Percentiles rank a stretch among this genome's conserved stretches.
Conservation (phyloP, 805 yeast species). For the Lipomyces kockii region DNA sequence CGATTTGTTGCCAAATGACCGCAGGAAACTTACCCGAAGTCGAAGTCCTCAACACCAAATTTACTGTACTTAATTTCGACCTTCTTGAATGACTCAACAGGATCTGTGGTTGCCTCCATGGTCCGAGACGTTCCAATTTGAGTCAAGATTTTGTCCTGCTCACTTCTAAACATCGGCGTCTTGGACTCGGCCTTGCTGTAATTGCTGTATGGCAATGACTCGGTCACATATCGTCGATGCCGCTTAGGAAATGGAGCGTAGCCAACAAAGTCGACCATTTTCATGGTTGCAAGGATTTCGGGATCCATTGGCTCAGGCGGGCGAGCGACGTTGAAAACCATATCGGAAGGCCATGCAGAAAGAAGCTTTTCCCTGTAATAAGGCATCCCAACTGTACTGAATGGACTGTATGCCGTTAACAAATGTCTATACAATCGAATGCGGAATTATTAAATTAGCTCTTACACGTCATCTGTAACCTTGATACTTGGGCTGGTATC, state of each 20-base stretch:
- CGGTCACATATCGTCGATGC: conserved; percentile 43
- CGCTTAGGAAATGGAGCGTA: conserved; percentile 58
- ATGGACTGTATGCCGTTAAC: conserved; percentile 49
- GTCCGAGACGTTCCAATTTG: conserved; percentile 16
- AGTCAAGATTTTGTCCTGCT: conserved; percentile 30
- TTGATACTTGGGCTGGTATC: conserved; percentile 15
- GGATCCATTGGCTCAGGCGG: conserved; percentile 60
- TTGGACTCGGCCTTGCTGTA: conserved; percentile 20
- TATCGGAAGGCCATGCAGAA: conserved; percentile 77
- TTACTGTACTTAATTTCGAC: conserved; percentile 80
- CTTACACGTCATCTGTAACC: conserved; percentile 24
- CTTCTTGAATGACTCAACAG: conserved; percentile 55
- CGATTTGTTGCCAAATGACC: not conserved
- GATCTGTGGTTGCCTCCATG: conserved; percentile 22
- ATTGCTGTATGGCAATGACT: conserved; percentile 36
- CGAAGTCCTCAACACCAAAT: conserved; percentile 94
- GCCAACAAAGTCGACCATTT: conserved; percentile 47
- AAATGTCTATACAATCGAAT: not conserved
- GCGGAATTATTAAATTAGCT: not conserved
- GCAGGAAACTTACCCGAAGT: conserved; percentile 57
- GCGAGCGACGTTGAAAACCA: conserved; percentile 65
- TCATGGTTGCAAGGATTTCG: conserved; percentile 50
- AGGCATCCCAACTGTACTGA: conserved; percentile 82
- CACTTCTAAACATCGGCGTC: conserved; percentile 37
- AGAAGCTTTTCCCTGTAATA: conserved; percentile 75